Base-by-base conservation (phyloP, 2,329 filamentous ascomycete species). In the Claviceps cyperi region DNA sequence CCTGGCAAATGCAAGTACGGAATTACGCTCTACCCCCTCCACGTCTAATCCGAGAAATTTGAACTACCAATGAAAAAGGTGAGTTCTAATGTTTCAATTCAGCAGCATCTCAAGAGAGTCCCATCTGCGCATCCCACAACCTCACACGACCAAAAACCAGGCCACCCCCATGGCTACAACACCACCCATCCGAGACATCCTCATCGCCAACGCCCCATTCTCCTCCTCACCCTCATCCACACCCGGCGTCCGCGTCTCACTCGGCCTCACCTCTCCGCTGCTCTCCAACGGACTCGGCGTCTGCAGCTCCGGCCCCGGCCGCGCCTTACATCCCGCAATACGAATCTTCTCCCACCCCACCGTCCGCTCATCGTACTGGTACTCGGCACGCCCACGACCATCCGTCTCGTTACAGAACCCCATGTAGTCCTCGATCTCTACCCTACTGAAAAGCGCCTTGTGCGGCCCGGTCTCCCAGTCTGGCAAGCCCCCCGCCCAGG, bases 401-500 rank as follows among this genome's bases (percentile, higher is more conserved):
- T 53, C 51, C 11, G 54, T 52, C 44, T 56, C 52, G 41, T 57
- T 54, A 50, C 62, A 61, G 21, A 56, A 58, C n/a, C 59, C 62
- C 6, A 53, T 49, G 53, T 62, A 63, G 52, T 66, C 63, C 32
- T 59, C 54, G 6, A 66, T 48, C 44, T 59, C 57, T 28, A 65
- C 47, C 3, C 52, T 51, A 43, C 50, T 51, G 51, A 64, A 60
- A 47, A 60, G 53, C 8, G 57, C 62, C 13, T 48, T 48, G 49
- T 60, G 61, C 17, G 62, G 59, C 14, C 53, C 58, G 24, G 50
- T 59, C 3, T 50, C 48, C 62, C 62, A 67, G 47, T 64, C 55
- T 2, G 64, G 64, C 17, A 63, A 48, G 51, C 83, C 83, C 46
- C 82, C 81, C 44, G 82, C 81, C 83, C 83, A 86, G 50, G 77